phyloP scores from a whole-genome alignment of 306 rosid genomes.

The Ormosia semicastrata region DNA sequence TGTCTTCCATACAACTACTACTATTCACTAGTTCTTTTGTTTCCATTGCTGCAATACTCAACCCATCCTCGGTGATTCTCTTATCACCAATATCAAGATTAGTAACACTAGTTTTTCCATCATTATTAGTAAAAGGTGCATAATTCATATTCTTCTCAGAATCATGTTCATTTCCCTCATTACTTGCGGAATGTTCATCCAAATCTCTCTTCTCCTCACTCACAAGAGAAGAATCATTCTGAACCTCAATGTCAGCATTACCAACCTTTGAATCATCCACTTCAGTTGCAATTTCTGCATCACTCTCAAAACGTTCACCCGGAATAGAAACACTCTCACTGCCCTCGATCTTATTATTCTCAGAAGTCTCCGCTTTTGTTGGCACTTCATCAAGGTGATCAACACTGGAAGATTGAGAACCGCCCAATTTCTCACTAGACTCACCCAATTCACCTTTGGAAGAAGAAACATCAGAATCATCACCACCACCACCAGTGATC shows the following conservation, averaged over 20 bases:
- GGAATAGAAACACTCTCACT: conserved; percentile 18
- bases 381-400: conserved; percentile 19
- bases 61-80: conserved; percentile 22
- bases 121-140: conserved; percentile 5
- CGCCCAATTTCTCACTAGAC: conserved; percentile 19
- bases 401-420: conserved; percentile 15
- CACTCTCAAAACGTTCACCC: not conserved
- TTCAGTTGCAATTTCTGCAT: conserved; percentile 32
- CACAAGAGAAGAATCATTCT: conserved; percentile 25
- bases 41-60: conserved; percentile 22
- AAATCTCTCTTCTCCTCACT: conserved; percentile 38
- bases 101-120: conserved; percentile 31
- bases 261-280: conserved; percentile 20
- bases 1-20: conserved; percentile 15
- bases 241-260: conserved; percentile 22
- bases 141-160: conserved; percentile 21
- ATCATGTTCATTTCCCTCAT: conserved; percentile 27
- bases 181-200: conserved; percentile 22
- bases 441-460: conserved; percentile 38
- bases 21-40: conserved; percentile 29
- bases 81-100: conserved; percentile 23
- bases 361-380: conserved; percentile 31
- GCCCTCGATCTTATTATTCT: conserved; percentile 1
- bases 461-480: conserved; percentile 42
- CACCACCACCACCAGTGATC: conserved; percentile 3